Base-by-base conservation (phyloP, 352 stramenopile species). In the Pythium biforme region DNA sequence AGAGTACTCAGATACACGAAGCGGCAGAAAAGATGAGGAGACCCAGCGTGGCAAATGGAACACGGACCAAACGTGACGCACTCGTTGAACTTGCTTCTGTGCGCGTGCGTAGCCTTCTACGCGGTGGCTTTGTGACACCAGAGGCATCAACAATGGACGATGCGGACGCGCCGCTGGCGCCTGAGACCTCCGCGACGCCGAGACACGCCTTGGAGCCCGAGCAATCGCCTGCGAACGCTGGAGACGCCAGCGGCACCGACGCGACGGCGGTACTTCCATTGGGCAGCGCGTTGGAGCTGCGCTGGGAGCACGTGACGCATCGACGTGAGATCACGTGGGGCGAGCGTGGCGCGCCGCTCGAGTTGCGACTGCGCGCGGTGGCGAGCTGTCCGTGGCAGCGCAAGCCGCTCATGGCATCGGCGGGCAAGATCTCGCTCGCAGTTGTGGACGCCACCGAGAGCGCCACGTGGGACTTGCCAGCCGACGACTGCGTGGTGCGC, bases 221-320 rank as follows among this genome's bases (percentile, higher is more conserved):
- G n/a, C n/a, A n/a, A n/a, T n/a, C n/a, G n/a, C n/a, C n/a, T n/a
- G n/a, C n/a, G n/a, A n/a, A n/a, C n/a, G n/a, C n/a, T n/a, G n/a
- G n/a, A 64, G 58, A 57, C 49, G 9, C 45, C 55, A 11, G 55
- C 5, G 41, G 46, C 59, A 39, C 4, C 39, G 43, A 66, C 29
- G 43, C 51, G 40, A 40, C 39, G 22, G 19, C 19, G 31, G n/a
- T n/a, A n/a, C 27, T 41, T 17, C 26, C 26, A 27, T 34, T 64
- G 33, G 57, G 57, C 9, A 57, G 25, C 49, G 25, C 49, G 0
- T 20, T 66, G 23, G 59, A 66, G 33, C 29, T 66, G 23, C 55
- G 46, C 1, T 63, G 55, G 55, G 41, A 62, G 8, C 29, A 25
- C 1, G 55, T 51, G 19, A 41, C 27, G 4, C 3, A 34, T 20